Evolutionary conservation across 2,329 filamentous ascomycete genomes (phyloP).

Genomic region (Leptographium procerum): DNA sequence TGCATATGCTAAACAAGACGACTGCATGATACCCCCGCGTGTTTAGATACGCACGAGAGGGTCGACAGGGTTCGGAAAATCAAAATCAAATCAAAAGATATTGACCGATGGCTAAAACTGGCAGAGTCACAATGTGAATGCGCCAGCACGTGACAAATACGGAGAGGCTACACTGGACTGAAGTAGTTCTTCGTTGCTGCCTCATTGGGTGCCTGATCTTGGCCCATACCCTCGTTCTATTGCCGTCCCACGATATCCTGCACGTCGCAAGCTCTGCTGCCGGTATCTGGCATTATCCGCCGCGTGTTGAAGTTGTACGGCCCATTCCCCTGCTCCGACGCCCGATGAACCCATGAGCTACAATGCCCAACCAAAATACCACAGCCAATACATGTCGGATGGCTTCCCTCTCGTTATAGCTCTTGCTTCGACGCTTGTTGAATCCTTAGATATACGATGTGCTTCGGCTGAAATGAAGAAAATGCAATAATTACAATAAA

Average conservation of each 20-base stretch:
- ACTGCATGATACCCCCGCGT: background rate
- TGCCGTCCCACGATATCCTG: background rate
- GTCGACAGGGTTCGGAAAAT: too few relatives aligned
- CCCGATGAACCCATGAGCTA: background rate
- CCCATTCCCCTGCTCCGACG: background rate
- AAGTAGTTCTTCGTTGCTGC: too few relatives aligned
- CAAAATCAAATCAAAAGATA: too few relatives aligned
- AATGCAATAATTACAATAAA: background rate
- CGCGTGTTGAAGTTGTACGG: background rate
- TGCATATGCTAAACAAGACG: too few relatives aligned
- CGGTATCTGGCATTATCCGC: background rate
- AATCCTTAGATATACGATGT: background rate
- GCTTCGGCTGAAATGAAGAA: too few relatives aligned
- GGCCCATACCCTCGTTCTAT: background rate
- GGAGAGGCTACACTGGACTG: too few relatives aligned
- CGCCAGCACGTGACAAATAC: too few relatives aligned
- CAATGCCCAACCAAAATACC: background rate
- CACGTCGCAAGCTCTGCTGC: background rate
- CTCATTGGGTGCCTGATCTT: too few relatives aligned
- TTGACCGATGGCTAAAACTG: too few relatives aligned
- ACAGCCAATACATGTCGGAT: background rate
- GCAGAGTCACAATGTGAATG: too few relatives aligned
- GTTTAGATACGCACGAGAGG: too few relatives aligned
- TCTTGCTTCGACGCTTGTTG: background rate
- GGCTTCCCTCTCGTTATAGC: background rate